phyloP scores from a whole-genome alignment of 495 filamentous ascomycete genomes.

The Halenospora varia region DNA sequence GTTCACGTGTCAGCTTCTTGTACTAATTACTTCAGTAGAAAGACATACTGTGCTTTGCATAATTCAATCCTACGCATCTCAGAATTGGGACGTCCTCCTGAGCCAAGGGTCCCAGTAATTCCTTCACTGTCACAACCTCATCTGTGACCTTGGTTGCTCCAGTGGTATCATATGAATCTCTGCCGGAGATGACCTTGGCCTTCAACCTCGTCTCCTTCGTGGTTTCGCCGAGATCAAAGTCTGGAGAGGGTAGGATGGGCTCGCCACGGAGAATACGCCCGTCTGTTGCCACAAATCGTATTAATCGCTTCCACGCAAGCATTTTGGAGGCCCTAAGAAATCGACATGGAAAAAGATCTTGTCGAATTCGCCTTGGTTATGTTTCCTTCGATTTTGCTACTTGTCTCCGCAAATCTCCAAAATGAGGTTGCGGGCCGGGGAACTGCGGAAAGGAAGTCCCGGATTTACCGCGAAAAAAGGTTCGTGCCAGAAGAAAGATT shows the following conservation, averaged over 20 bases:
- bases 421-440: too few species aligned
- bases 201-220: conserved; percentile 33
- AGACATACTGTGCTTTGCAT: conserved; percentile 35
- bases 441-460: too few species aligned
- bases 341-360: background rate
- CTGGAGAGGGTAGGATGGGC: conserved; percentile 37
- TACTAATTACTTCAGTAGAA: background rate
- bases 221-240: conserved; percentile 37
- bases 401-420: background rate
- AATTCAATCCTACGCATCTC: conserved; percentile 39
- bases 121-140: conserved; percentile 30
- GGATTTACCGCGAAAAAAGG: too few species aligned
- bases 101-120: conserved; percentile 33
- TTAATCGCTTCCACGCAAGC: conserved; percentile 40
- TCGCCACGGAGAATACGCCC: conserved; percentile 42
- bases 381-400: background rate
- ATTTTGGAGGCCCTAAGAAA: background rate
- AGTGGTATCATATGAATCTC: conserved; percentile 37
- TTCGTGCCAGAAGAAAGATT: too few species aligned
- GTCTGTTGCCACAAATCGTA: conserved; percentile 44
- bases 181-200: conserved; percentile 34
- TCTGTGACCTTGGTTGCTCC: conserved; percentile 32
- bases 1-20: background rate
- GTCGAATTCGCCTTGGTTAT: background rate
- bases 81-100: conserved; percentile 34